phyloP scores from a whole-genome alignment of 495 filamentous ascomycete genomes.

The Annulohypoxylon moriforme region DNA sequence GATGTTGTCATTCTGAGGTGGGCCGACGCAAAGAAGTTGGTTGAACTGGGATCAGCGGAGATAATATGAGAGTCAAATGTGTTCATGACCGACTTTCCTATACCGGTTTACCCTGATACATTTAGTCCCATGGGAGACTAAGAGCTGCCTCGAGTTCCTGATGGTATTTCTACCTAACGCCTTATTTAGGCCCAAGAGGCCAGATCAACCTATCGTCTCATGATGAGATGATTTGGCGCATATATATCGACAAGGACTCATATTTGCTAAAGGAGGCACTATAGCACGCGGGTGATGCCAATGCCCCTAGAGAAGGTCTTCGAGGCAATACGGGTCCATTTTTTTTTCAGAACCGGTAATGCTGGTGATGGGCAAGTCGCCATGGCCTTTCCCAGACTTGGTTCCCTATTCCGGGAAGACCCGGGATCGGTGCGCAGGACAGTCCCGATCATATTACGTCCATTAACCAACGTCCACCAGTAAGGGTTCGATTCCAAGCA shows the following conservation, averaged over 20 bases:
- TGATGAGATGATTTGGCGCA: not conserved
- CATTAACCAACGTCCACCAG: no score
- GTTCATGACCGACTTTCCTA: not conserved
- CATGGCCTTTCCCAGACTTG: not conserved
- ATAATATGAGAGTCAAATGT: slow-evolving; percentile 67
- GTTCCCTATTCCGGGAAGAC: no score
- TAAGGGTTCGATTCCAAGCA: no score
- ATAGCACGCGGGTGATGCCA: not conserved
- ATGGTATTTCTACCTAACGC: not conserved
- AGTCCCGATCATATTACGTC: not conserved
- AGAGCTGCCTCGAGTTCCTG: not conserved
- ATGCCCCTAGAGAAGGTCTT: not conserved
- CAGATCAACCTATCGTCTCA: not conserved
- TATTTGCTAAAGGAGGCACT: not conserved
- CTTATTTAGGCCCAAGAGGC: no score
- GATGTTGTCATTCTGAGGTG: slow-evolving; percentile 91
- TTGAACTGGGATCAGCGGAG: slow-evolving; percentile 81
- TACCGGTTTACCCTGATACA: not conserved
- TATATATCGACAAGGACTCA: not conserved
- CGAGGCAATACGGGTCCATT: not conserved
- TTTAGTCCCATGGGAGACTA: not conserved
- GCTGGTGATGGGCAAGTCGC: not conserved
- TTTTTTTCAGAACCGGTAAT: not conserved
- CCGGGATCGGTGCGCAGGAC: not conserved
- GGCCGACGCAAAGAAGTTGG: slow-evolving; percentile 78